Percentiles rank a stretch among this genome's conserved stretches.
Conservation (phyloP, 371 early-diverging fungal genomes). For the Rhizopus stolonifer region DNA sequence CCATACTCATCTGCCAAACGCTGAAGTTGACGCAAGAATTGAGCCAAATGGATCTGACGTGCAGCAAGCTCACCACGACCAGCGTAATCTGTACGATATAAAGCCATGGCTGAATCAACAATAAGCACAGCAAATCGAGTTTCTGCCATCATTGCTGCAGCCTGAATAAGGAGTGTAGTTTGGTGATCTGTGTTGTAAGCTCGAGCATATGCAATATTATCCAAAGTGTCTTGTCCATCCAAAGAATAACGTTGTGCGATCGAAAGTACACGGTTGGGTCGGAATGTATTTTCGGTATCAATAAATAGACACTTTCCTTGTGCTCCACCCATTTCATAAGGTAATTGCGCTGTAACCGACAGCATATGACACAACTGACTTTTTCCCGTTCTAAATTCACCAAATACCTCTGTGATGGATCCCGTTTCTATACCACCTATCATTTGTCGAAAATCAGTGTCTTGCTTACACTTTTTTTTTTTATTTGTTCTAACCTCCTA, state of each 20-base stretch:
- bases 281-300: slow-evolving; percentile 98
- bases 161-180: slow-evolving; percentile 86
- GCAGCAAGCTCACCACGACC: slow-evolving; percentile 98
- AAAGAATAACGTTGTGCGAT: slow-evolving; percentile 89
- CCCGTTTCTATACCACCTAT: slow-evolving; percentile 98
- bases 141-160: slow-evolving; percentile 97
- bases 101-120: slow-evolving; percentile 95
- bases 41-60: slow-evolving; percentile 95
- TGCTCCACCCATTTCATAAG: slow-evolving; percentile 85
- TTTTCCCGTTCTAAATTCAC: slow-evolving; percentile 99
- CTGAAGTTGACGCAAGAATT: slow-evolving; percentile 87
- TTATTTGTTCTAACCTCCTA: slow-evolving; percentile 71
- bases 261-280: slow-evolving; percentile 88
- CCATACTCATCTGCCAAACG: slow-evolving; percentile 98
- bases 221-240: slow-evolving; percentile 86
- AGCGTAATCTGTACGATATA: slow-evolving; percentile 97
- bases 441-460: neutral
- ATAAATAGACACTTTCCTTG: slow-evolving; percentile 97
- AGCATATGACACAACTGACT: slow-evolving; percentile 98
- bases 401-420: slow-evolving; percentile 99
- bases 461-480: no score
- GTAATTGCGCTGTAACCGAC: slow-evolving; percentile 97
- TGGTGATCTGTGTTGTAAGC: slow-evolving; percentile 99
- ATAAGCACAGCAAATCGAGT: slow-evolving; percentile 87
- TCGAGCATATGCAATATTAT: slow-evolving; percentile 95